These are phyloP conservation scores for Somion occarium DNA, from an alignment of 1,284 basidiomycete species.

Conservation along the genomic window DNA sequence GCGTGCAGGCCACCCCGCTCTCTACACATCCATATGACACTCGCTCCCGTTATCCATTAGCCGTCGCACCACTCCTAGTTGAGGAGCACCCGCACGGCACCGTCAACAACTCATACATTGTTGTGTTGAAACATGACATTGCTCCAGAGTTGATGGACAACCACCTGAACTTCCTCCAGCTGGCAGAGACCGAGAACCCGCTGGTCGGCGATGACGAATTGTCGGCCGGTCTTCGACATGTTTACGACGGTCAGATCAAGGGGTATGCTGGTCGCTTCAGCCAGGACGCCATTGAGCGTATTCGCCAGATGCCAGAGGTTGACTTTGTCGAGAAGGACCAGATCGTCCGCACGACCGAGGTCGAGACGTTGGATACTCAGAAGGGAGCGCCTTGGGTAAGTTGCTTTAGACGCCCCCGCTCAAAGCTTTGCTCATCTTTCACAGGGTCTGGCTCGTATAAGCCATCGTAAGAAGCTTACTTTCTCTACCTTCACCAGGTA, in stretches of 20 bases:
- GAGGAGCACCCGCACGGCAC: conserved; percentile 61
- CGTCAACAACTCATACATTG: conserved; percentile 87
- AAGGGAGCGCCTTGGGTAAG: conserved; percentile 87
- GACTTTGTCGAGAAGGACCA: conserved; percentile 93
- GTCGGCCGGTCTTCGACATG: conserved; percentile 55
- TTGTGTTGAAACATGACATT: conserved; percentile 77
- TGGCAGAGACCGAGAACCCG: conserved; percentile 50
- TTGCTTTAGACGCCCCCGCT: conserved; percentile 14
- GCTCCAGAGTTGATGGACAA: conserved; percentile 54
- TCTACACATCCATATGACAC: conserved; percentile 49
- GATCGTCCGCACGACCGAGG: conserved; percentile 79
- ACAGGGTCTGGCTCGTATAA: conserved; percentile 92
- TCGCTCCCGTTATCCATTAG: conserved; percentile 34
- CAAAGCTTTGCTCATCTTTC: conserved; percentile 1
- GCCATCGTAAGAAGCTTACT: conserved; percentile 76
- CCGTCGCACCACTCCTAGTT: conserved; percentile 52
- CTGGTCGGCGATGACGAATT: conserved; percentile 35
- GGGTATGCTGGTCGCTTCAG: conserved; percentile 90
- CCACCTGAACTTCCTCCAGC: conserved; percentile 70
- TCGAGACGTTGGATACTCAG: conserved; percentile 62
- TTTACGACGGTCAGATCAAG: conserved; percentile 68
- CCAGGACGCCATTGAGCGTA: conserved; percentile 66
- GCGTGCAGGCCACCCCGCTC: conserved; percentile 49
- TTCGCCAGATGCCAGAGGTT: conserved; percentile 88
- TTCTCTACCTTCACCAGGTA: conserved; percentile 90